Evolutionary conservation across 1,284 basidiomycete genomes (phyloP), one percentile per base, ranked within the genome.

Genomic region (Coniferiporia weirii): DNA sequence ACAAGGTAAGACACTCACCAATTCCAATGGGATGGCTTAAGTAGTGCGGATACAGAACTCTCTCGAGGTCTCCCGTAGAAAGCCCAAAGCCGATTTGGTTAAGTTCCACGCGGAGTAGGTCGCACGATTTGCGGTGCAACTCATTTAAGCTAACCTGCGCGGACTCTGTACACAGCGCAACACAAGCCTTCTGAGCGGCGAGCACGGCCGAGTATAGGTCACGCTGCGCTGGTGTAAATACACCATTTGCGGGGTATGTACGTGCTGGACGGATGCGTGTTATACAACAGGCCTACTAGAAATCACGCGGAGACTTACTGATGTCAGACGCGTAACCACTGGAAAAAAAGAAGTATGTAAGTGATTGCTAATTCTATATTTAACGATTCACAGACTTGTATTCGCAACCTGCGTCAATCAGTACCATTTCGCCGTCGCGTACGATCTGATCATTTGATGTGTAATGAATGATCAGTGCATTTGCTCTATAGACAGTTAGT

Each of bases 261-360:
- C 96, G 89, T 6, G 95, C 87, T 89, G 63, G 43, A 61, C 12
- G 48, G 45, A 55, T 49, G 20, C 46, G 43, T 59, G 57, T 22
- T 13, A 22, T 6, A 27, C 15, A 52, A 40, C 13, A 12, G 10
- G 13, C 27, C 50, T 13, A 61, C 45, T 58, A 22, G 46, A 5
- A 15, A 34, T 46, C 44, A 19, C 52, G 9, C 17, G n/a, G 35
- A 45, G 12, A 70, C 82, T 62, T 63, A 89, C 89, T 98, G 66
- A 99, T 98, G 71, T 99, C 96, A 46, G 93, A 95, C 1, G 94
- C 93, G 69, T 99, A 99, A 52, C 93, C 93, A 64, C 90, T 93
- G 43, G 61, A 71, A 73, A 57, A 36, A 68, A 60, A n/a, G 47
- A 43, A 15, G 3, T 32, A 34, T 55, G 4, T 13, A 59, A 45